Evolutionary conservation across 495 filamentous ascomycete species (phyloP).

Genomic region (Astrocystis sublimbata): DNA sequence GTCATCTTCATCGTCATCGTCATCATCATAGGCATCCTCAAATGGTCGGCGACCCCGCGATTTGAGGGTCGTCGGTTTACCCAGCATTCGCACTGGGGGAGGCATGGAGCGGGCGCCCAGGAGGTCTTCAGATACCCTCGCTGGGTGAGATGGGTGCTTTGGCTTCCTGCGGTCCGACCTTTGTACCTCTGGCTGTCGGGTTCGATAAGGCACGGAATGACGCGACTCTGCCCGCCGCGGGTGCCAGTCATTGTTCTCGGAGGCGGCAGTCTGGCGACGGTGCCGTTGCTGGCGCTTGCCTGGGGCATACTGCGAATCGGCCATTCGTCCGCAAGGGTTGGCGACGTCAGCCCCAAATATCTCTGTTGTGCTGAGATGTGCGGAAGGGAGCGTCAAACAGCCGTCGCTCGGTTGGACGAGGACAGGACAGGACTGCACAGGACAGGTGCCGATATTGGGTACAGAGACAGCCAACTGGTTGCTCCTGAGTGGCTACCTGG

Average conservation of each 20-base stretch:
- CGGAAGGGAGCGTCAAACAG: conserved; percentile 28
- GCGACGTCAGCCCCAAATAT: conserved; percentile 41
- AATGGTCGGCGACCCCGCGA: conserved; percentile 27
- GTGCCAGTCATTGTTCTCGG: conserved; percentile 45
- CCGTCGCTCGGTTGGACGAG: conserved; percentile 29
- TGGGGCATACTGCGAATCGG: conserved; percentile 33
- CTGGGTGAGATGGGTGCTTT: conserved; percentile 28
- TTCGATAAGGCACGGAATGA: conserved; percentile 45
- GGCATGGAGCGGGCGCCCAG: conserved; percentile 29
- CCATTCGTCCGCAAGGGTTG: conserved; percentile 46
- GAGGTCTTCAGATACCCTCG: conserved; percentile 27
- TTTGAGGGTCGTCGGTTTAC: conserved; percentile 22
- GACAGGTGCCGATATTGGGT: conserved; percentile 34
- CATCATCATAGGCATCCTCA: conserved; percentile 31
- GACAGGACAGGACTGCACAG: no score
- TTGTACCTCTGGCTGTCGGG: conserved; percentile 34
- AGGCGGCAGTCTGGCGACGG: conserved; percentile 36
- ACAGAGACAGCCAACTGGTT: conserved; percentile 35
- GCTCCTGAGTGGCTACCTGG: conserved; percentile 39
- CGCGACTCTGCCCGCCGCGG: conserved; percentile 32
- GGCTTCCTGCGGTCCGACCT: conserved; percentile 28
- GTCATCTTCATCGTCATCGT: conserved; percentile 27
- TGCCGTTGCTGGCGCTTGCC: conserved; percentile 38
- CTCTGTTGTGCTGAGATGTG: conserved; percentile 31
- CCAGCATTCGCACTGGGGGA: conserved; percentile 28